A percentile compares a stretch with the other conserved stretches of the same genome.
Conservation (phyloP, 2,329 filamentous ascomycete genomes). For the Phialemoniopsis sp. region DNA sequence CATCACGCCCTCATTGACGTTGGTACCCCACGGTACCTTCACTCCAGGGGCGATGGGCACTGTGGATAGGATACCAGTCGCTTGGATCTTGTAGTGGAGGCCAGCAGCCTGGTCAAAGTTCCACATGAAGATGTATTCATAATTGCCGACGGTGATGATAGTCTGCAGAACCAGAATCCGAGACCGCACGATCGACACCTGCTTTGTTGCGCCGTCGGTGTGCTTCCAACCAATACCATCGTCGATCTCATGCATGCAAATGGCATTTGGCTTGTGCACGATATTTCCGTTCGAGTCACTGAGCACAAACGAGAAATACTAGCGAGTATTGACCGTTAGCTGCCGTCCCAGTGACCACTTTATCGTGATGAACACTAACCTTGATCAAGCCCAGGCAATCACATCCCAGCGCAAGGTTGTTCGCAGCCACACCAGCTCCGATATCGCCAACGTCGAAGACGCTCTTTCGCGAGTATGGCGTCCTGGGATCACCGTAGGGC, state of each 20-base stretch:
- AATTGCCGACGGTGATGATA: constrained; percentile 66
- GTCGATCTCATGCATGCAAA: constrained; percentile 69
- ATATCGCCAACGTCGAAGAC: constrained; percentile 71
- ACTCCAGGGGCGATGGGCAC: constrained; percentile 53
- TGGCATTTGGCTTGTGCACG: constrained; percentile 45
- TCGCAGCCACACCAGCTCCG: constrained; percentile 62
- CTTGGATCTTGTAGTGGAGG: constrained; percentile 57
- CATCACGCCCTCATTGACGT: constrained; percentile 60
- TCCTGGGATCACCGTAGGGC: constrained; percentile 62
- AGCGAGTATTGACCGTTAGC: too few relatives aligned
- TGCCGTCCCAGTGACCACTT: too few relatives aligned
- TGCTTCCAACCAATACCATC: constrained; percentile 70
- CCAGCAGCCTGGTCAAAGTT: constrained; percentile 59
- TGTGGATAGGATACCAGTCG: constrained; percentile 62
- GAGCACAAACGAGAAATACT: constrained; percentile 56
- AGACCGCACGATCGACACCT: constrained; percentile 55
- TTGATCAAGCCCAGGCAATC: constrained; percentile 66
- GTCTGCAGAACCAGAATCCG: constrained; percentile 64
- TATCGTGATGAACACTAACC: constrained; percentile 59
- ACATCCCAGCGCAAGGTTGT: constrained; percentile 65
- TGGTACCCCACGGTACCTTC: constrained; percentile 51
- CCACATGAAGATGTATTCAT: constrained; percentile 56
- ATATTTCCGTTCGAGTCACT: constrained; percentile 46
- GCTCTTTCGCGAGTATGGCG: constrained; percentile 64
- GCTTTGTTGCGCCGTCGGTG: constrained; percentile 60